These are phyloP conservation scores for Cardamine occulta DNA, from an alignment of 345 rosid genomes.

Conservation along the genomic window DNA sequence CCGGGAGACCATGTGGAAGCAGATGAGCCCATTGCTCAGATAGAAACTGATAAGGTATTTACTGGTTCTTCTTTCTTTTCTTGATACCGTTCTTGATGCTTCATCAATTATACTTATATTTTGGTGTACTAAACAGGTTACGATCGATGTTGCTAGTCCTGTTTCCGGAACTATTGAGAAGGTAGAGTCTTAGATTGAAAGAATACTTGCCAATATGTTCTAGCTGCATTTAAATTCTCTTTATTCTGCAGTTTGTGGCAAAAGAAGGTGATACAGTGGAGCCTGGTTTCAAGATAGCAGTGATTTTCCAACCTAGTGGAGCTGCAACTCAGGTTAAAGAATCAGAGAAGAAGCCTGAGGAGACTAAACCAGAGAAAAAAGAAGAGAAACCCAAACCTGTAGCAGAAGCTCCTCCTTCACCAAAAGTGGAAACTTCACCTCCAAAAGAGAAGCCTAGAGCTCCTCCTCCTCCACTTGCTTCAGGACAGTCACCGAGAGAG, in stretches of 20 bases:
- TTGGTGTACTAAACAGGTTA: not conserved
- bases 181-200: not conserved
- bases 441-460: not conserved
- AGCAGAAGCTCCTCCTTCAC: not conserved
- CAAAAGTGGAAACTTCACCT: not conserved
- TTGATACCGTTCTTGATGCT: not conserved
- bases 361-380: not conserved
- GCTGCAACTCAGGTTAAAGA: not conserved
- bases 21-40: not conserved
- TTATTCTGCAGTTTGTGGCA: not conserved
- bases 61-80: not conserved
- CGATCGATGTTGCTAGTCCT: not conserved
- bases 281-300: not conserved
- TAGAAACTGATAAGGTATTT: not conserved
- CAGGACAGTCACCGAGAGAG: not conserved
- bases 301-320: not conserved
- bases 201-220: not conserved
- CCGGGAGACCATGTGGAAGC: not conserved
- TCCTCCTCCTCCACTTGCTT: not conserved
- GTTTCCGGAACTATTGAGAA: not conserved
- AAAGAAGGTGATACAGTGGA: not conserved
- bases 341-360: not conserved
- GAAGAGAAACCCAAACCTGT: not conserved
- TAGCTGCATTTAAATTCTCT: not conserved
- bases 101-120: not conserved